Evolutionary conservation across 2,329 filamentous ascomycete species (phyloP), one percentile per base, ranked within the genome.

Genomic region (Trichoderma gracile): DNA sequence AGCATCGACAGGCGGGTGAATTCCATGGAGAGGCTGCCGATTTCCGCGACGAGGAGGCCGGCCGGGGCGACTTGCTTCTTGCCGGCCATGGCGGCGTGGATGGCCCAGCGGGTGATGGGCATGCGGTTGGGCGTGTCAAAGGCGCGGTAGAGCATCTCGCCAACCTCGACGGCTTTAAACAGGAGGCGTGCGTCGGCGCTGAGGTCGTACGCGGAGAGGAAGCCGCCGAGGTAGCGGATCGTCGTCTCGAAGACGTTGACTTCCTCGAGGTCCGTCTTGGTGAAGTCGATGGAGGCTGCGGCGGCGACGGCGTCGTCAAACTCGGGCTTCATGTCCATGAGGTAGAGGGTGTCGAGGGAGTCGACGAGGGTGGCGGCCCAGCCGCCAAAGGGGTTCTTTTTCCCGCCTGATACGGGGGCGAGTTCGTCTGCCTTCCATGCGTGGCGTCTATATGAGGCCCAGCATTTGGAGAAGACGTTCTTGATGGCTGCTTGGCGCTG

Each of bases 1-100:
- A 92, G 76, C 72, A 92, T 88, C 17, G 87, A 86, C 53, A 93
- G 79, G 10, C 89, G 80, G 5, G 88, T 90, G 71, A 93, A 90
- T 72, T 93, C 90, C 69, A 93, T 74, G 4, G 84, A 85, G 61
- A 92, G 78, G 7, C 88, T 90, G 15, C 88, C 88, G 71, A 91
- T 73, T 77, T 88, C 81, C 67, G 83, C 86, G 70, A 89, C 77
- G 70, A 89, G 75, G 61, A 75, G 27, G 23, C 33, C 27, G 12
- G 53, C 27, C 7, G 58, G 47, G 7, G 70, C 67, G 1, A 45
- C 50, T 50, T 73, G 71, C 40, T 64, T 61, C 49, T 69, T 66
- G 10, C 73, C 73, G 30, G 65, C 62, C 27, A 70, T 67, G 7
- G 73, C 73, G 1, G 65, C 69, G 49, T 71, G 66, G 2, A 72